A percentile compares a stretch with the other conserved stretches of the same genome.
Evolutionary conservation across 2,329 filamentous ascomycete species (phyloP).

Genomic region (Penicillium verrucosum): DNA sequence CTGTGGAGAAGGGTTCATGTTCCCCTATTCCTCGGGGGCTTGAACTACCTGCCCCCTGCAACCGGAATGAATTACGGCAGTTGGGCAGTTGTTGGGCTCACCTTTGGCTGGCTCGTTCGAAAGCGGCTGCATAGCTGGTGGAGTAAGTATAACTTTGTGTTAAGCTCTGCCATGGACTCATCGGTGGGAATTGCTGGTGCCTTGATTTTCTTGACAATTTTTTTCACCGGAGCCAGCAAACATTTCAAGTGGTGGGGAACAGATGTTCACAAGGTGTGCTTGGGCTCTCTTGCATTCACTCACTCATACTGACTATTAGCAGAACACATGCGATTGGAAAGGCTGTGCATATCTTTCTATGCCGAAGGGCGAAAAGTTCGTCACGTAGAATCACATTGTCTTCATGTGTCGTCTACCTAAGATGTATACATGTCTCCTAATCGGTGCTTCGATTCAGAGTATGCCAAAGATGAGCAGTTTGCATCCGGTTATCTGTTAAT

Average conservation of each 20-base stretch:
- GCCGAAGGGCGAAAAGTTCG: constrained; percentile 18
- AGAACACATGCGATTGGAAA: constrained; percentile 28
- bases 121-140: constrained; percentile 64
- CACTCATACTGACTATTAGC: not conserved
- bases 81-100: constrained; percentile 62
- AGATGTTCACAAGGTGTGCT: constrained; percentile 23
- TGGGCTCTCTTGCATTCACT: not conserved
- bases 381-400: not conserved
- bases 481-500: not conserved
- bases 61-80: constrained; percentile 65
- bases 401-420: not conserved
- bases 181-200: constrained; percentile 27
- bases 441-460: not conserved
- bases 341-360: constrained; percentile 20
- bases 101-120: constrained; percentile 64
- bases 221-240: constrained; percentile 23
- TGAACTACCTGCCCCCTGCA: constrained; percentile 61
- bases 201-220: constrained; percentile 29
- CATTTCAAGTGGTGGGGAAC: constrained; percentile 29
- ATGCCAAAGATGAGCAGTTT: not conserved
- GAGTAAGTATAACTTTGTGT: constrained; percentile 70
- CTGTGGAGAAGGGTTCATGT: constrained; percentile 61
- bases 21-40: constrained; percentile 62
- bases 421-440: not conserved
- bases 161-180: constrained; percentile 62